Conservation (phyloP, 75 land plant species). For the Azolla pinnata region DNA sequence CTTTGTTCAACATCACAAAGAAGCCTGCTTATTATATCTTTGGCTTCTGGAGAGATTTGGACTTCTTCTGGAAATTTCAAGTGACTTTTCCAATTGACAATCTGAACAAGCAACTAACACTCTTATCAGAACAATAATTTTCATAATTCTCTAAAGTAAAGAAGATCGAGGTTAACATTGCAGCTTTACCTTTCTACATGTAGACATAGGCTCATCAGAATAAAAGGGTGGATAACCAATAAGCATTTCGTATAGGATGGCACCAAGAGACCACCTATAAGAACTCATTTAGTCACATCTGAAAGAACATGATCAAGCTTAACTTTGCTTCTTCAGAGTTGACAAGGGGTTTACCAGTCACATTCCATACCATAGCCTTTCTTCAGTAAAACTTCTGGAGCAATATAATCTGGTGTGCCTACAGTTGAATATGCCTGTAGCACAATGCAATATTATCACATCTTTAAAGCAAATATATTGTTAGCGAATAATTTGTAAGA, state of each 20-base stretch:
- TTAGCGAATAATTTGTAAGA: no score
- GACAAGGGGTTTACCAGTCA: conserved; percentile 41
- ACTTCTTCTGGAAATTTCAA: conserved; percentile 62
- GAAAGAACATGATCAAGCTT: background rate
- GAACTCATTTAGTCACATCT: no score
- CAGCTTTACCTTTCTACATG: conserved; percentile 60
- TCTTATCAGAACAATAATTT: background rate
- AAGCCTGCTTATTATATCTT: conserved; percentile 45
- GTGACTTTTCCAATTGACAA: conserved; percentile 55
- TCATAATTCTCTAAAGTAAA: background rate
- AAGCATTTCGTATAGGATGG: conserved; percentile 70
- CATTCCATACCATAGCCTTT: conserved; percentile 82
- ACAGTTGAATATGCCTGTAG: conserved; percentile 74
- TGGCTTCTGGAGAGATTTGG: conserved; percentile 46
- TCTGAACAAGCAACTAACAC: conserved; percentile 21
- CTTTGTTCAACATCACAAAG: conserved; percentile 53
- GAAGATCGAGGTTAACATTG: no score
- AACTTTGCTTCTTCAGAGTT: background rate
- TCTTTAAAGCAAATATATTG: no score
- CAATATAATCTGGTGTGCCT: conserved; percentile 76
- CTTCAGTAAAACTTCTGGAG: conserved; percentile 67
- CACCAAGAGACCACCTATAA: conserved; percentile 70
- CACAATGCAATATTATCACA: no score
- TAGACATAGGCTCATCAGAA: conserved; percentile 72
- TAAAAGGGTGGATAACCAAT: conserved; percentile 78